These are phyloP conservation scores for Posidonia australis DNA, from an alignment of 106 monocot species.

Conservation along the genomic window DNA sequence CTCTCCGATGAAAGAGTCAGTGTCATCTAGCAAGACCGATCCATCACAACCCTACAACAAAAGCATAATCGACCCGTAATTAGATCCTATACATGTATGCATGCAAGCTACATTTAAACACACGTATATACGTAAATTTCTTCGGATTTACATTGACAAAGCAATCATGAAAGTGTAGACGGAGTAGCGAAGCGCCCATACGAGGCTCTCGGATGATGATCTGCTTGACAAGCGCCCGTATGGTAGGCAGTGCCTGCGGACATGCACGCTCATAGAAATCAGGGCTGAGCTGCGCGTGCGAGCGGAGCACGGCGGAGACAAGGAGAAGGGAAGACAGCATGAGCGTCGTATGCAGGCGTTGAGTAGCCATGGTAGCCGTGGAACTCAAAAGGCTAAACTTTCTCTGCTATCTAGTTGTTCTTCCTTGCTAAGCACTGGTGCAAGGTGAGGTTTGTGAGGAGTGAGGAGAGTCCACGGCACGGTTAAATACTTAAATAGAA, in stretches of 20 bases:
- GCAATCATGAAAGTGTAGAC: too few relatives aligned
- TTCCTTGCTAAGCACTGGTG: too few relatives aligned
- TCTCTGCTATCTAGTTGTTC: too few relatives aligned
- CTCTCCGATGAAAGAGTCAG: slow-evolving; percentile 11
- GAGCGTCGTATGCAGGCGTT: too few relatives aligned
- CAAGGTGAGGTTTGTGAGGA: too few relatives aligned
- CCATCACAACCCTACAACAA: slow-evolving; percentile 15
- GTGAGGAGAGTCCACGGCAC: too few relatives aligned
- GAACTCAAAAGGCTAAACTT: too few relatives aligned
- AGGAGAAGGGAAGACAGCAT: too few relatives aligned
- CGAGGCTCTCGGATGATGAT: slow-evolving; percentile 18
- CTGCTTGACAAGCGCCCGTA: slow-evolving; percentile 4
- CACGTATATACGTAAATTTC: neutral
- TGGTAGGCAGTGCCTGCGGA: slow-evolving; percentile 12
- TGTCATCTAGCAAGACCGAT: slow-evolving; percentile 16
- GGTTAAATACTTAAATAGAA: too few relatives aligned
- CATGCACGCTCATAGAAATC: slow-evolving; percentile 23
- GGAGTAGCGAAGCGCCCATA: slow-evolving; percentile 43
- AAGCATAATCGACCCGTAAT: neutral
- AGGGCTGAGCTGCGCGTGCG: slow-evolving; percentile 10
- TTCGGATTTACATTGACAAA: slow-evolving; percentile 29
- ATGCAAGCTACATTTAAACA: neutral
- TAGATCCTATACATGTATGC: neutral
- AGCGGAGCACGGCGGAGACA: too few relatives aligned
- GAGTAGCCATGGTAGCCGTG: too few relatives aligned